Base-by-base conservation (phyloP, 345 rosid genomes). In the Hibiscus trionum region DNA sequence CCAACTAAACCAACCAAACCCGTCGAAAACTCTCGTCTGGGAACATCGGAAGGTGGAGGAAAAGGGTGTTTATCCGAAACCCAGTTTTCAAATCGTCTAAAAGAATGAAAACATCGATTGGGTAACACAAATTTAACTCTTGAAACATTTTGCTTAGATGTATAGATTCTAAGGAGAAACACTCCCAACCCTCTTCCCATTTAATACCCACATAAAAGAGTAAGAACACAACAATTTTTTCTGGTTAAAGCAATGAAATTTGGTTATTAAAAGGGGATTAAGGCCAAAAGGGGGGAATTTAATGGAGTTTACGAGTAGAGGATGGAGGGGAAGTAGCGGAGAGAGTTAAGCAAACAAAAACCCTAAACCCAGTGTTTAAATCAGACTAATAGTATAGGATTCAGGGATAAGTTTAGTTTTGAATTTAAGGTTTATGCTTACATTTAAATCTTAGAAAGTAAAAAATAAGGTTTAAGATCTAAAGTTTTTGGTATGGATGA, bases 101-200 rank as follows among this genome's bases (percentile, higher is more conserved):
- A 70, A 77, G 86, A 81, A 74, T 78, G 79, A 11, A 84, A 82
- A 66, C 69, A 77, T 39, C 77, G 79, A 61, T 75, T 76, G 8
- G 74, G 75, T 4, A 60, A 62, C 2, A 76, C 59, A 77, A 72
- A 8, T 73, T 80, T 86, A 69, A 60, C 58, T 66, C 85, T 83
- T 46, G 63, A 73, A 77, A 63, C 70, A 50, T 75, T 73, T 27
- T 70, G 53, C 65, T 75, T 83, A 9, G 83, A 80, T 16, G 72
- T 49, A 76, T 69, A 91, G 1, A 80, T 74, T 75, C 91, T 80
- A 70, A 85, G 77, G 60, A 91, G 77, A 76, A 83, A 65, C 31
- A 82, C 73, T 49, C 79, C 80, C 8, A 83, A 79, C 16, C 88
- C 85, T 84, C 85, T 77, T 42, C 83, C 87, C 97, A 88, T 91